Evolutionary conservation across 257 asterid species (phyloP), one percentile per base, ranked within the genome.

Genomic region (Marsdenia floribunda): DNA sequence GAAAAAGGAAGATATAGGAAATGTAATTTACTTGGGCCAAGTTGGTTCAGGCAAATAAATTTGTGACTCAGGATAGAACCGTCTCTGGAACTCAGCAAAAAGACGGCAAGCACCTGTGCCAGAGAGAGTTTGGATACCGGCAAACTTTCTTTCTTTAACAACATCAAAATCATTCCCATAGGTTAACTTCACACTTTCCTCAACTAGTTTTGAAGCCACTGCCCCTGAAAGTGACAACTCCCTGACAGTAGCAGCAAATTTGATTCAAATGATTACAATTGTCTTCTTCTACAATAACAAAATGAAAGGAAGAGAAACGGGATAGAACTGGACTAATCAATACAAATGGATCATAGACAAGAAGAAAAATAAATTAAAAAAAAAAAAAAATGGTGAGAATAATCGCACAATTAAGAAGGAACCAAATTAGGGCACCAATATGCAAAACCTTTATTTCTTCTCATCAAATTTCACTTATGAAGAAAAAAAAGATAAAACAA

Each of bases 41-140:
- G 98, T 95, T 57, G 98, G 99, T 79, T 85, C 88, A 29, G 99
- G 96, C 82, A 92, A 89, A 77, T 86, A 95, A 80, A 88, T 85
- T 77, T 87, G 93, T 1, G 99, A 89, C 67, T 87, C 91, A 12
- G 98, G 98, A 70, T 88, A 84, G 85, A 95, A 92, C 38, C 98
- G 96, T 82, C 88, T 90, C 75, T 95, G 99, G 79, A 95, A 90
- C 74, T 95, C 99, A 0, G 98, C 98, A 82, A 95, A 95, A 75
- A 92, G 87, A 76, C 99, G 83, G 88, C 98, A 95, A 71, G 99
- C 98, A 52, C 99, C 98, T 35, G 99, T 92, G 58, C 99, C 98
- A 9, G 99, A 95, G 38, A 95, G 89, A 78, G 98, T 88, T 84
- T 90, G 98, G 44, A 95, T 87, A 12, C 96, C 99, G 50, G 98